Evolutionary conservation across 2,329 filamentous ascomycete genomes (phyloP).

Genomic region (Arthrobotrys sinensis): DNA sequence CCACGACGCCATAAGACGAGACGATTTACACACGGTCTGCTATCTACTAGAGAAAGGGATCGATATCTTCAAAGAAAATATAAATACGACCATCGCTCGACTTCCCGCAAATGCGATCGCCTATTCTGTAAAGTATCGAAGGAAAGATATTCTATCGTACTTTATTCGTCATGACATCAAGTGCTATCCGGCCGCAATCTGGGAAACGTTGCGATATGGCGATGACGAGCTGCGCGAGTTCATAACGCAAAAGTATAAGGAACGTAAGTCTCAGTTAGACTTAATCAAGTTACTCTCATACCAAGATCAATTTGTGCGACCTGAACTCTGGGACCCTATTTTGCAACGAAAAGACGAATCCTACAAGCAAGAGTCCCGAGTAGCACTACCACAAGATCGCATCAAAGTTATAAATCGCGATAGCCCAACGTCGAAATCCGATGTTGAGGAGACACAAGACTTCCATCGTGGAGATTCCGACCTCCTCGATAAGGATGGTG

Average conservation of each 20-base stretch:
- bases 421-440: not conserved
- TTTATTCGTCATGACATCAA: conserved; percentile 11
- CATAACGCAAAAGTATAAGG: conserved; percentile 2
- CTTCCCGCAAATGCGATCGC: conserved; percentile 3
- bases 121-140: conserved; percentile 8
- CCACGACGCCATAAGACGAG: not conserved
- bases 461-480: not conserved
- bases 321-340: not conserved
- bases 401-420: not conserved
- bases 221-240: conserved; percentile 11
- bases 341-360: no score
- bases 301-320: not conserved
- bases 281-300: not conserved
- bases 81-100: not conserved
- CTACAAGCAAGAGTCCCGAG: not conserved
- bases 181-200: conserved; percentile 14
- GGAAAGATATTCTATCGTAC: conserved; percentile 17
- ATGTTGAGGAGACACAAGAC: not conserved
- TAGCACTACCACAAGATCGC: not conserved
- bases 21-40: not conserved
- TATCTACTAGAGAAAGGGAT: not conserved
- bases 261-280: not conserved
- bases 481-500: not conserved
- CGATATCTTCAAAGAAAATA: conserved; percentile 21
- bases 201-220: conserved; percentile 14